Percentiles rank a stretch among this genome's conserved stretches.
Evolutionary conservation across 1,139 yeast species (phyloP).

Genomic region (Yamadazyma trypodendri): DNA sequence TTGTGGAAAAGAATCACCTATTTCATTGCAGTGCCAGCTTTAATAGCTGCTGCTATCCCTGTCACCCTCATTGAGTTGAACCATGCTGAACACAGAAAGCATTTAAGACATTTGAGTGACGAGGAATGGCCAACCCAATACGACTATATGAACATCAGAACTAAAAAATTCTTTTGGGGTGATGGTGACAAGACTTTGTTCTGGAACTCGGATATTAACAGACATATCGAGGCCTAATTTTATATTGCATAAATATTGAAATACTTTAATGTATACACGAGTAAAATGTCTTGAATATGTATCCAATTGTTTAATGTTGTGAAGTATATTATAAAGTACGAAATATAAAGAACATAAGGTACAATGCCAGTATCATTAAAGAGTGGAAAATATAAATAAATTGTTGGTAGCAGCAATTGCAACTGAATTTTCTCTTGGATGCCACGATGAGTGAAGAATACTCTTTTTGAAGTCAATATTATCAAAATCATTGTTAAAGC

Average conservation of each 20-base stretch:
- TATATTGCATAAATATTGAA: not conserved
- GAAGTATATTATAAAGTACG: not conserved
- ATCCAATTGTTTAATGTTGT: too few species aligned
- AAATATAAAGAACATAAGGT: conserved; percentile 1
- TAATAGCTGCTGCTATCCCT: conserved; percentile 72
- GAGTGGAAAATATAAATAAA: conserved; percentile 73
- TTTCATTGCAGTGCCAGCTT: conserved; percentile 80
- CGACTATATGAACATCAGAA: conserved; percentile 88
- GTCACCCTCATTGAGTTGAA: conserved; percentile 78
- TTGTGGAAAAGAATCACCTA: conserved; percentile 86
- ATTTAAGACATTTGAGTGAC: conserved; percentile 71
- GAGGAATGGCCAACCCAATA: conserved; percentile 92
- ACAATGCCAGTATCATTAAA: conserved; percentile 27
- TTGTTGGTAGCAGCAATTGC: conserved; percentile 99
- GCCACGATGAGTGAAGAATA: conserved; percentile 97
- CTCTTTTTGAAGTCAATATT: conserved; percentile 92
- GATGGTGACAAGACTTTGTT: conserved; percentile 95
- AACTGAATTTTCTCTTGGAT: conserved; percentile 92
- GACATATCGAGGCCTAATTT: conserved; percentile 54
- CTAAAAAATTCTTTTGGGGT: conserved; percentile 93
- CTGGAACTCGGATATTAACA: conserved; percentile 93
- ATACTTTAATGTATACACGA: conserved; percentile 7
- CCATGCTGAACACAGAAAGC: conserved; percentile 89
- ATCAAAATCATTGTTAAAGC: conserved; percentile 59
- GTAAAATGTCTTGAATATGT: too few species aligned